Evolutionary conservation across 179 eudicot genomes (phyloP).

Genomic region (Gypsophila paniculata): DNA sequence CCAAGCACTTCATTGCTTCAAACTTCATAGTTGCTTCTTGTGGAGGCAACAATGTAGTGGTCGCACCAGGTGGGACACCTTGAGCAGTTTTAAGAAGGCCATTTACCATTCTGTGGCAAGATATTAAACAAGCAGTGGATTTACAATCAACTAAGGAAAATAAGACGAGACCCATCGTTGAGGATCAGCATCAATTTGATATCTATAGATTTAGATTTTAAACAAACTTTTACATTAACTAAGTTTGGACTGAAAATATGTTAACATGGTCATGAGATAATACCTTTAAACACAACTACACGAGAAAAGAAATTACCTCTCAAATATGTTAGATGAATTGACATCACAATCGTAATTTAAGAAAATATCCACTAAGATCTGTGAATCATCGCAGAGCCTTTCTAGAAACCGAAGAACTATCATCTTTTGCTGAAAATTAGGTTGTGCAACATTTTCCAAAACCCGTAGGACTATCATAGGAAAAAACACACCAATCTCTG

Average conservation of each 20-base stretch:
- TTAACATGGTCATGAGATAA: neutral
- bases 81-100: slow-evolving; percentile 98
- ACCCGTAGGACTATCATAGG: slow-evolving; percentile 98
- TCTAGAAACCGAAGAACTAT: slow-evolving; percentile 88
- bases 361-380: slow-evolving; percentile 94
- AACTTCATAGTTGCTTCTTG: slow-evolving; percentile 79
- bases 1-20: slow-evolving; percentile 95
- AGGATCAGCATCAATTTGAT: neutral
- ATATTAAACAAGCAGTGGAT: neutral
- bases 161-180: neutral
- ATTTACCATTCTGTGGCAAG: slow-evolving; percentile 60
- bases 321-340: slow-evolving; percentile 94
- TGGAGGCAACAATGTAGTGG: slow-evolving; percentile 77
- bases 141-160: neutral
- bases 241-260: neutral
- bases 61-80: slow-evolving; percentile 88
- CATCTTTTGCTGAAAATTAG: slow-evolving; percentile 97
- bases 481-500: slow-evolving; percentile 97
- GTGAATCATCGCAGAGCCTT: slow-evolving; percentile 86
- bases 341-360: slow-evolving; percentile 97
- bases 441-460: slow-evolving; percentile 92
- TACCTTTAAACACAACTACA: slow-evolving; percentile 1
- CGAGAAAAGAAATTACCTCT: slow-evolving; percentile 56
- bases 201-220: neutral
- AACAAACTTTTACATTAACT: neutral